These are phyloP conservation scores for Corchorus capsularis DNA, from an alignment of 345 rosid species.

Conservation along the genomic window DNA sequence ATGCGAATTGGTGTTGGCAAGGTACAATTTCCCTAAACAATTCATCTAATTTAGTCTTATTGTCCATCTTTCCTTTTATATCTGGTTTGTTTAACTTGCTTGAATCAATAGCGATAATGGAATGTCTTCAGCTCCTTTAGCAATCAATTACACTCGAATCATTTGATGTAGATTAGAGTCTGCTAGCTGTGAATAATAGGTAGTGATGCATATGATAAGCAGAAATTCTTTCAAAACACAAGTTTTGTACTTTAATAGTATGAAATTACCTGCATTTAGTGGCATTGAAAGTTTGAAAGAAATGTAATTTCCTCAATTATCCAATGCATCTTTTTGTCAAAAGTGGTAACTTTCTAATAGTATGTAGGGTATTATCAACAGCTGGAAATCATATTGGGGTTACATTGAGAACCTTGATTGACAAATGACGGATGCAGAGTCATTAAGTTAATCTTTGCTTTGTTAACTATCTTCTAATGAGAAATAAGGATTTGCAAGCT, in stretches of 20 bases:
- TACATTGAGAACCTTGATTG: background rate
- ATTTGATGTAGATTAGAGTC: too few relatives aligned
- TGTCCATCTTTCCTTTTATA: background rate
- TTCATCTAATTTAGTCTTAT: background rate
- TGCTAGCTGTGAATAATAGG: too few relatives aligned
- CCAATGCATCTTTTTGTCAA: background rate
- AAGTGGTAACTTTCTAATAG: background rate
- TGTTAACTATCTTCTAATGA: background rate
- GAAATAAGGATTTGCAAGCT: background rate
- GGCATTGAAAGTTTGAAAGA: background rate
- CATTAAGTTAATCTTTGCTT: background rate
- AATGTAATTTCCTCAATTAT: background rate
- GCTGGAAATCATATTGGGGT: background rate
- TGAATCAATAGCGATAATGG: background rate
- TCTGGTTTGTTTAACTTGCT: background rate
- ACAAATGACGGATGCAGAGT: background rate
- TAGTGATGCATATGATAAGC: too few relatives aligned
- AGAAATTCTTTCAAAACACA: too few relatives aligned
- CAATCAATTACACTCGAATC: too few relatives aligned
- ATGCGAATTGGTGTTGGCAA: slow-evolving; percentile 95
- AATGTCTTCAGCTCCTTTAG: too few relatives aligned
- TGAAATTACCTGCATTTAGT: too few relatives aligned
- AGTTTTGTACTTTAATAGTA: too few relatives aligned
- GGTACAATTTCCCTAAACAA: slow-evolving; percentile 33
- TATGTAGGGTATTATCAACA: background rate